These are phyloP conservation scores for Globisporangium yorkense DNA, from an alignment of 352 stramenopile species.

Conservation along the genomic window DNA sequence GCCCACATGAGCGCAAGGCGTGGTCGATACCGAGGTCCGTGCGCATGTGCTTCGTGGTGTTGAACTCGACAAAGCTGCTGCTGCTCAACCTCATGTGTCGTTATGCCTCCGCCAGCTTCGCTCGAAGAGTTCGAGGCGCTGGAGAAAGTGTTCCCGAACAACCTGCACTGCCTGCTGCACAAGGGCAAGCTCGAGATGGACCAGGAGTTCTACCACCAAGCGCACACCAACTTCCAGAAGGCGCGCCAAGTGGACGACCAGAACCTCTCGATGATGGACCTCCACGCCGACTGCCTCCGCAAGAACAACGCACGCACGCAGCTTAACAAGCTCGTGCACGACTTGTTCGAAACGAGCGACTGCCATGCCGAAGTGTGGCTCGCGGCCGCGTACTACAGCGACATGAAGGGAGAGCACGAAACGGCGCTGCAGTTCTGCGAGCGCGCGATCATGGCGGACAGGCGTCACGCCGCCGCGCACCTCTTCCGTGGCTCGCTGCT, in stretches of 20 bases:
- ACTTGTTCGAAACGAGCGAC: constrained; percentile 61
- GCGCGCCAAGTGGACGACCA: constrained; percentile 60
- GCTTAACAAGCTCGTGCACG: constrained; percentile 61
- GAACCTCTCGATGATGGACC: constrained; percentile 60
- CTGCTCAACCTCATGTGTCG: not conserved
- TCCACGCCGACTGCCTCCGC: constrained; percentile 55
- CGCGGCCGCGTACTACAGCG: constrained; percentile 66
- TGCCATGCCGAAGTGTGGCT: constrained; percentile 57
- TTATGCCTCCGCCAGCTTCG: constrained; percentile 18
- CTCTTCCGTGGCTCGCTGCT: constrained; percentile 55
- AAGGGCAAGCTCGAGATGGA: constrained; percentile 58
- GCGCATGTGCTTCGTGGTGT: too few species aligned
- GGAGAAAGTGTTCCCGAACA: constrained; percentile 49
- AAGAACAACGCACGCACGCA: constrained; percentile 37
- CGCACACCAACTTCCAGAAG: constrained; percentile 41
- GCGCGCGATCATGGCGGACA: constrained; percentile 38
- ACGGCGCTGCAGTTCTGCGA: constrained; percentile 69
- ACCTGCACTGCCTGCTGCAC: constrained; percentile 52
- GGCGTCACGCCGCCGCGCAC: constrained; percentile 42
- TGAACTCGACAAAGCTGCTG: too few species aligned
- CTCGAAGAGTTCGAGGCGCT: constrained; percentile 33
- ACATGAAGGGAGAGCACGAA: constrained; percentile 68
- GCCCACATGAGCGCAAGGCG: constrained; percentile 47
- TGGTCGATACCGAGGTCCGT: constrained; percentile 33
- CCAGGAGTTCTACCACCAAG: constrained; percentile 51